phyloP scores from a whole-genome alignment of 1,284 basidiomycete genomes.

The Phenoliferia sp. region DNA sequence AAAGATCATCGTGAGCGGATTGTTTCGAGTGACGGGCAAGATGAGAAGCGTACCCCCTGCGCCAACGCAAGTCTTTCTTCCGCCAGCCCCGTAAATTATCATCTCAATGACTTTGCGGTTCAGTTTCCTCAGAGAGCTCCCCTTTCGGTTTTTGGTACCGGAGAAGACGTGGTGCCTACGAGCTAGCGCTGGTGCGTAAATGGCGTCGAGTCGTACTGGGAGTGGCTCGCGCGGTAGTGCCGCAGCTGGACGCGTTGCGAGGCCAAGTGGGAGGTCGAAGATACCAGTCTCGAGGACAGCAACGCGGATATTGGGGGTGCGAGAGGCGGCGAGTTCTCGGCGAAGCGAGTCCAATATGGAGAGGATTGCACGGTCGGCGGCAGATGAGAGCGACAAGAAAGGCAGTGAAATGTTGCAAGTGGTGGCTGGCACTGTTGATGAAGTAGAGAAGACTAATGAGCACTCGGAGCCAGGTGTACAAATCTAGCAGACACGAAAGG shows the following conservation, averaged over 20 bases:
- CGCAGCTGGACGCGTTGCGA: neutral
- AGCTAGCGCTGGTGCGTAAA: slow-evolving; percentile 24
- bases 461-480: neutral
- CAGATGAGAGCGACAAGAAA: slow-evolving; percentile 23
- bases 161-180: neutral
- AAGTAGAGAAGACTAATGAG: neutral
- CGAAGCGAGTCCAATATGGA: slow-evolving; percentile 28
- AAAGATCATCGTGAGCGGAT: neutral
- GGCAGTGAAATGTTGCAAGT: slow-evolving; percentile 19
- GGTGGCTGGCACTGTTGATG: slow-evolving; percentile 16
- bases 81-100: slow-evolving; percentile 2
- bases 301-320: slow-evolving; percentile 7
- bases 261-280: slow-evolving; percentile 1
- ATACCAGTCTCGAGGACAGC: slow-evolving; percentile 20
- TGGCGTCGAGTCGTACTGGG: slow-evolving; percentile 15
- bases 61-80: slow-evolving; percentile 4
- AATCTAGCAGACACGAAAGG: neutral
- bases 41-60: slow-evolving; percentile 10
- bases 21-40: too few species aligned
- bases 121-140: slow-evolving; percentile 10
- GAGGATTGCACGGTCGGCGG: slow-evolving; percentile 17
- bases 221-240: neutral
- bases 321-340: slow-evolving; percentile 16
- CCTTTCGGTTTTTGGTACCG: neutral
- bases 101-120: slow-evolving; percentile 13